Evolutionary conservation across 2,329 filamentous ascomycete genomes (phyloP), one percentile per base, ranked within the genome.

Genomic region (Phoma sp.): DNA sequence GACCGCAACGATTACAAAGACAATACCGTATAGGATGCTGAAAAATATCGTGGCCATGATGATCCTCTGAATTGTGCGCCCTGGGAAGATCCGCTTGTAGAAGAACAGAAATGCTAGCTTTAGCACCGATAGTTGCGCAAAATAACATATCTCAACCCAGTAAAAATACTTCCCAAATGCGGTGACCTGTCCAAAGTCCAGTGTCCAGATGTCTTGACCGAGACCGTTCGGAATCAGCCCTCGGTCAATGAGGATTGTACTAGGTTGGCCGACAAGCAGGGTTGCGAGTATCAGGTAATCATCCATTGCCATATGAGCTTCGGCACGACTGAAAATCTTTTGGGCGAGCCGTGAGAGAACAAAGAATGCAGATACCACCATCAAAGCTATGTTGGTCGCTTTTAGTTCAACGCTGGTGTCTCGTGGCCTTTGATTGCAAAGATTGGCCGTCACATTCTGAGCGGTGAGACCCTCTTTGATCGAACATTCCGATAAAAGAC

Each of bases 201-300:
- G 55, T 0, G 78, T 79, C 81, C 81, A 83, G 23, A 83, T 70
- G 48, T 83, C 81, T 10, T 64, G 72, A 2, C 81, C 80, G 3
- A 82, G 64, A 0, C 81, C 81, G 32, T 47, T 52, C 2, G 54
- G 57, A 14, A 60, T 29, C 6, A 47, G 32, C 2, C 50, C 44
- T 9, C 53, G 29, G 14, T 61, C 59, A 30, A 61, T 47, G 4
- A 59, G 55, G 8, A 57, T 29, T 7, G 39, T n/a, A 25, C 29
- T 42, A 25, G 24, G n/a, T 13, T 29, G 13, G 4, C 25, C 39
- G 13, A 57, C 42, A 2, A 29, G 27, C 27, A 6, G 33, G n/a
- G 41, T 32, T 7, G 41, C 41, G 8, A 44, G 11, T 7, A 23
- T 6, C 11, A 44, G 29, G 13, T 11, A 44, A 2, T 23, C 29